Base-by-base conservation (phyloP, 495 filamentous ascomycete species). In the Bacidia gigantensis region DNA sequence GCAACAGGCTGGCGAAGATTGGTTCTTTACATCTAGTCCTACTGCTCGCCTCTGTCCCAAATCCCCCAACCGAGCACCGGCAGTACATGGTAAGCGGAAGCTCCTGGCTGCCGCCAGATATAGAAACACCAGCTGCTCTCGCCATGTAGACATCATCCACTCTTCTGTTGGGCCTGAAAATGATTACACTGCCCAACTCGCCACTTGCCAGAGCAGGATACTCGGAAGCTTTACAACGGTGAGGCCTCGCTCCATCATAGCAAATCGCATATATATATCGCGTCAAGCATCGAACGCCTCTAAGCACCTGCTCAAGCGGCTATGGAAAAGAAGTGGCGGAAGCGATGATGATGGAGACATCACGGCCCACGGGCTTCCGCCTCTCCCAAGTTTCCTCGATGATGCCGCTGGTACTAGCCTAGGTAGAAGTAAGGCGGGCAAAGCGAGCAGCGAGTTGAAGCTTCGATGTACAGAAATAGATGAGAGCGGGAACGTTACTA, bases 391-490 rank as follows among this genome's bases (percentile, higher is more conserved):
- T n/a, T 66, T 72, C 25, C 35, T 69, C 38, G 69, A 74, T 25
- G 77, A 79, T 35, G 67, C 67, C 11, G 62, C 67, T 22, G 69
- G 66, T 2, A 69, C 67, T 7, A 72, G 64, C 20, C 67, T 80
- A 49, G 79, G 79, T 48, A 73, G 86, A 29, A 72, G 73, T 21
- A 65, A 88, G 47, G 73, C 77, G 20, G 75, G 77, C 3, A 90
- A 86, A 65, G 78, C 84, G 1, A 77, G 81, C 9, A 83, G 89
- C 55, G 88, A 94, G 65, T 74, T 86, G 32, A 79, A 83, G 55
- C 67, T 98, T 58, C 76, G 92, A 51, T 98, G 92, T 61, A 98
- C 92, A 0, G 92, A 98, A 66, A 86, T 97, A 58, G 89, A 96
- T 58, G 82, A 82, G 58, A 83, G 86, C 60, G 92, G 92, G n/a